These are phyloP conservation scores for Barbarea vulgaris DNA, from an alignment of 345 rosid species.

Conservation along the genomic window DNA sequence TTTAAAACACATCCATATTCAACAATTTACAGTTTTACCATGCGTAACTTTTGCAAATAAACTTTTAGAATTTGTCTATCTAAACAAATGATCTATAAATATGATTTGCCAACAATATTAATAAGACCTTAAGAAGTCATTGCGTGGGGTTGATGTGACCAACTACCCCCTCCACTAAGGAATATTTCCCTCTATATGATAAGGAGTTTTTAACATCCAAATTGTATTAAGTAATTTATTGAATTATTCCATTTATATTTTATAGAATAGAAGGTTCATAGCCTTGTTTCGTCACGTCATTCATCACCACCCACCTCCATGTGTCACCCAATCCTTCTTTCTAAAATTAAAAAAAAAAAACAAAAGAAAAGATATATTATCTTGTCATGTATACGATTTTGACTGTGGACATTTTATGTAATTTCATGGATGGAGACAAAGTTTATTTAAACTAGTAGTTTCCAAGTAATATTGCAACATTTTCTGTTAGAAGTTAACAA, in stretches of 20 bases:
- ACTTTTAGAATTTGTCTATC: background rate
- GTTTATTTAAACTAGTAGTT: background rate
- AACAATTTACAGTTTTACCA: background rate
- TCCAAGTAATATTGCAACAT: background rate
- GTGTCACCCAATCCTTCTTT: slow-evolving; percentile 1
- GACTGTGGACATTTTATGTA: background rate
- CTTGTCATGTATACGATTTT: background rate
- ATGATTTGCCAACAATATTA: background rate
- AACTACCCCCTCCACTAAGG: slow-evolving; percentile 1
- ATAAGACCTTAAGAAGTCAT: background rate
- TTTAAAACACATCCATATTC: too few species aligned
- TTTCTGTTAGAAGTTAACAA: too few species aligned
- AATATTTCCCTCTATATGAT: background rate
- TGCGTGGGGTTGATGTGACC: background rate
- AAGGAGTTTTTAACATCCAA: slow-evolving; percentile 13
- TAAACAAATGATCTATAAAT: background rate
- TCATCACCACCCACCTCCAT: slow-evolving; percentile 1
- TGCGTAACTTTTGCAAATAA: background rate
- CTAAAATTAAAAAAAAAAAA: background rate
- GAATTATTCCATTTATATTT: background rate
- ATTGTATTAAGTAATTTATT: background rate
- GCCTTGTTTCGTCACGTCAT: slow-evolving; percentile 21
- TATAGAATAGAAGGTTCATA: background rate
- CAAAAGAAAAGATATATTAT: background rate
- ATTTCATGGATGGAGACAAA: background rate